Conservation (phyloP, 2,329 filamentous ascomycete species). For the Juglanconis oblonga region DNA sequence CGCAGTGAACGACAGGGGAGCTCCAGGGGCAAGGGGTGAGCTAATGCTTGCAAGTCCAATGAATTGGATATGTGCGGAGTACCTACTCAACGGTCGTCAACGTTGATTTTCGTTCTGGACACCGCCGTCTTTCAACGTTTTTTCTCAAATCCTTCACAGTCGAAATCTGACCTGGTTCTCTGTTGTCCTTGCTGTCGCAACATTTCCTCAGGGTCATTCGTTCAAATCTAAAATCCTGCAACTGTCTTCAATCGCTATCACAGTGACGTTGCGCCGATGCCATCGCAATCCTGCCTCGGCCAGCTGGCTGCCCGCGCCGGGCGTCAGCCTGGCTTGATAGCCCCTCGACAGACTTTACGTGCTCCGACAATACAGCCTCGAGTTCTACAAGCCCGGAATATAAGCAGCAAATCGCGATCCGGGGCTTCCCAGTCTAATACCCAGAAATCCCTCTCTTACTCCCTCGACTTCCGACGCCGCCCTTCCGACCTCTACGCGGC, state of each 20-base stretch:
- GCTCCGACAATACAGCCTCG: background rate
- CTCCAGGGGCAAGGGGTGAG: background rate
- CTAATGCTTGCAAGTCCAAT: background rate
- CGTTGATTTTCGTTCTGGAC: background rate
- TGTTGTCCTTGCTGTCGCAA: background rate
- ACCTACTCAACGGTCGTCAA: background rate
- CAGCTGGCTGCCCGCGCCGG: slow-evolving; percentile 13
- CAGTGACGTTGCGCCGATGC: slow-evolving; percentile 11
- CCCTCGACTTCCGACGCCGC: slow-evolving; percentile 8
- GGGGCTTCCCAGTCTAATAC: slow-evolving; percentile 1
- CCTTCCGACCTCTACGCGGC: slow-evolving; percentile 19
- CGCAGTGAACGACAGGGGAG: background rate
- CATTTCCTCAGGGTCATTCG: too few species aligned
- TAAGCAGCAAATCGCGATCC: slow-evolving; percentile 6
- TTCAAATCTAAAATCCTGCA: background rate
- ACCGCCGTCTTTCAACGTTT: background rate
- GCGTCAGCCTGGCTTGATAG: slow-evolving; percentile 8
- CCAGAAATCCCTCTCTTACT: slow-evolving; percentile 1
- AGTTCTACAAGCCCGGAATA: slow-evolving; percentile 3
- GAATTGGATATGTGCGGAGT: background rate
- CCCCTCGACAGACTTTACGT: background rate
- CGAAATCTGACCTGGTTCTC: background rate
- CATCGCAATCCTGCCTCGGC: slow-evolving; percentile 14
- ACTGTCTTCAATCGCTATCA: background rate
- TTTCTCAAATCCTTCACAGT: background rate